phyloP scores from a whole-genome alignment of 2,329 filamentous ascomycete genomes.

The Neofusicoccum sp. region DNA sequence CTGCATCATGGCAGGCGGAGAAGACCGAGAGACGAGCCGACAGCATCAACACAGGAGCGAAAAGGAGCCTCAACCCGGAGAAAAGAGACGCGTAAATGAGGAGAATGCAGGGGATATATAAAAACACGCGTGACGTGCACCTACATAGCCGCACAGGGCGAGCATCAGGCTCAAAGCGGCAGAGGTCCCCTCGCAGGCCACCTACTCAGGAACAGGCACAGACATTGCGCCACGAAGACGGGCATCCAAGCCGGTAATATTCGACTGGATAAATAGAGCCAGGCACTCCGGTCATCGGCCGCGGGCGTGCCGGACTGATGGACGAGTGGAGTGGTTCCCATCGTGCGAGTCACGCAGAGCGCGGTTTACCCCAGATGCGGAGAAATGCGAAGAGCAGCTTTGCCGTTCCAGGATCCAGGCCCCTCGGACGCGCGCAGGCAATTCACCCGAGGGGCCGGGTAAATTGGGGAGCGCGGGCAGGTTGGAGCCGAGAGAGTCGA shows the following conservation, averaged over 20 bases:
- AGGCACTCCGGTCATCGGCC: background rate
- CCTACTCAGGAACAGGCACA: conserved; percentile 13
- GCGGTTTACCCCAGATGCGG: conserved; percentile 13
- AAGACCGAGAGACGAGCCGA: background rate
- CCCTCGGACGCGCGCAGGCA: background rate
- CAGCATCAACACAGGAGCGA: background rate
- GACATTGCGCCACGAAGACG: background rate
- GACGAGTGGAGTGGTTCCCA: background rate
- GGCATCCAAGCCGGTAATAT: conserved; percentile 5
- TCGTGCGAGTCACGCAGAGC: background rate
- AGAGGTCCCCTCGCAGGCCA: background rate
- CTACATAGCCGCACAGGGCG: background rate
- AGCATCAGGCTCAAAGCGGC: too few species aligned
- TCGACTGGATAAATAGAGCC: conserved; percentile 3
- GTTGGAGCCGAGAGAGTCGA: background rate
- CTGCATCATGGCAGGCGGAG: background rate
- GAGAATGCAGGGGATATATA: background rate
- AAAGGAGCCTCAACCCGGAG: background rate
- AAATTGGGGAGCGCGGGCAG: background rate
- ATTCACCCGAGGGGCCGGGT: conserved; percentile 12
- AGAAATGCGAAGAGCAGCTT: background rate
- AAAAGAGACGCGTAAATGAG: background rate
- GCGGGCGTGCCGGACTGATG: background rate
- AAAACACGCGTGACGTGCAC: conserved; percentile 7
- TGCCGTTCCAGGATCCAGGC: background rate